Evolutionary conservation across 257 asterid genomes (phyloP).

Genomic region (Ajuga chamaepitys): DNA sequence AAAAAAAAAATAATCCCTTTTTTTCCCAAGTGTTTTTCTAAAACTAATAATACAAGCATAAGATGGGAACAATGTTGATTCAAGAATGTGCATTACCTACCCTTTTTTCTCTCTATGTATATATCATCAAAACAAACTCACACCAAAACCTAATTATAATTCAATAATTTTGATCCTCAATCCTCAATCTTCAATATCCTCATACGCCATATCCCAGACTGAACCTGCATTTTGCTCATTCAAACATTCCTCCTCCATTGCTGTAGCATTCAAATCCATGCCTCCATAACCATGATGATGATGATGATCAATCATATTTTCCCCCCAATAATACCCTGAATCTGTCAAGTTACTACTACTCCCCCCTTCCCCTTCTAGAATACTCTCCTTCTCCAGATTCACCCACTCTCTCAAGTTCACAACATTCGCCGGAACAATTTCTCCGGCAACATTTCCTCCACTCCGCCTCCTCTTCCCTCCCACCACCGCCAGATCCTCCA

Average conservation of each 20-base stretch:
- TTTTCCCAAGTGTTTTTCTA: too few species aligned
- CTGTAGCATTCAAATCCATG: constrained; percentile 11
- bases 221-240: constrained; percentile 27
- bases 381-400: neutral
- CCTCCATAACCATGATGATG: constrained; percentile 1
- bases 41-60: too few species aligned
- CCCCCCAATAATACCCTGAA: constrained; percentile 26
- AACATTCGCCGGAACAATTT: neutral
- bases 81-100: neutral
- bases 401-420: constrained; percentile 19
- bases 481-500: neutral
- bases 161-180: too few species aligned
- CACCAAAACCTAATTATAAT: neutral
- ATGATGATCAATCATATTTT: constrained; percentile 9
- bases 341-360: neutral
- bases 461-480: constrained; percentile 37
- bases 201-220: constrained; percentile 45
- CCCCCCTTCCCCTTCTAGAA: neutral
- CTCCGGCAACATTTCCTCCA: too few species aligned
- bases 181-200: neutral
- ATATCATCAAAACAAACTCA: neutral
- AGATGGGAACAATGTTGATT: neutral
- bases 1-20: too few species aligned
- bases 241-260: constrained; percentile 9
- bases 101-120: neutral